phyloP scores from a whole-genome alignment of 2,329 filamentous ascomycete genomes.

The Botryotinia calthae region DNA sequence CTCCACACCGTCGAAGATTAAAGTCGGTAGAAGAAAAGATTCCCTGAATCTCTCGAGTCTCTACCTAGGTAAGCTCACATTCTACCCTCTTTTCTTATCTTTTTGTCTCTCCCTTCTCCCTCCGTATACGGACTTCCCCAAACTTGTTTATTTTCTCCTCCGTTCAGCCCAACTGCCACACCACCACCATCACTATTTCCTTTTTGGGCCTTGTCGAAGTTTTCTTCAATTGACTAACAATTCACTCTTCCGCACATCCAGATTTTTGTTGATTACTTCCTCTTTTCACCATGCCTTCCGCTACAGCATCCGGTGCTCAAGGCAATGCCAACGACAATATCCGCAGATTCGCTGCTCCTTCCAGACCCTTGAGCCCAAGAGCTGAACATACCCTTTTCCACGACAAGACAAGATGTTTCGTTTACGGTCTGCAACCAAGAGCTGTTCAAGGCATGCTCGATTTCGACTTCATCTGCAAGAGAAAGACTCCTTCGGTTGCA shows the following conservation, averaged over 20 bases:
- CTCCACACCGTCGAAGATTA: conserved; percentile 5
- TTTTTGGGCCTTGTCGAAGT: not conserved
- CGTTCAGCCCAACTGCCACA: conserved; percentile 3
- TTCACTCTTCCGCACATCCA: conserved; percentile 16
- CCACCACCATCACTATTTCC: conserved; percentile 7
- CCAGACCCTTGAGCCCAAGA: conserved; percentile 85
- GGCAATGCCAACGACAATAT: conserved; percentile 96
- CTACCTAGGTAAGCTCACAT: not conserved
- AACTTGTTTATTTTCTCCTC: not conserved
- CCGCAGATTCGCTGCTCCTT: conserved; percentile 89
- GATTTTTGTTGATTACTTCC: conserved; percentile 16
- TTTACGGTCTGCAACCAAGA: conserved; percentile 97
- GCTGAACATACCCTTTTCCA: conserved; percentile 92
- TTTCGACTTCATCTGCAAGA: conserved; percentile 99
- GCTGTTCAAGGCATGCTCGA: conserved; percentile 93
- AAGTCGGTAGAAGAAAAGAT: conserved; percentile 8
- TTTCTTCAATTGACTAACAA: conserved; percentile 29
- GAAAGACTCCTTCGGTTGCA: conserved; percentile 89
- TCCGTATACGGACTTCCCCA: conserved; percentile 22
- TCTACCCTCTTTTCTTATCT: not conserved
- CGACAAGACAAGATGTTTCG: conserved; percentile 99
- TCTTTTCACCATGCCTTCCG: conserved; percentile 21
- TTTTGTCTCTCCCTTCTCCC: not conserved
- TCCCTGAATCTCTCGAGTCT: conserved; percentile 3
- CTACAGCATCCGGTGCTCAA: conserved; percentile 37